Evolutionary conservation across 2,329 filamentous ascomycete genomes (phyloP).

Genomic region (Teratosphaeria zuluensis): DNA sequence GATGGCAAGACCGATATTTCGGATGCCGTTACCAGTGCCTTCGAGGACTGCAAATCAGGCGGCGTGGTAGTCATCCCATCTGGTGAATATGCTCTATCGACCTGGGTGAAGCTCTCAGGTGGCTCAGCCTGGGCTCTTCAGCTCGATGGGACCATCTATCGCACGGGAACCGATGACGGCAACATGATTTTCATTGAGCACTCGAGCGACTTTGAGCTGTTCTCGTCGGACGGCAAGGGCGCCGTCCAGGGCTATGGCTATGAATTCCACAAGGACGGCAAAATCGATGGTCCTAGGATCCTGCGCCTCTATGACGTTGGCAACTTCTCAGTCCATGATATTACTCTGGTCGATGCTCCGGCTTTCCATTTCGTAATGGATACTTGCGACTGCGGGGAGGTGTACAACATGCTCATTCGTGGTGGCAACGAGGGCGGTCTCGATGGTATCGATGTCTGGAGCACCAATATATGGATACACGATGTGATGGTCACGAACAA

Average conservation of each 20-base stretch:
- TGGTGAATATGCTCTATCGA: conserved; percentile 42
- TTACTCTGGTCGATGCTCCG: conserved; percentile 41
- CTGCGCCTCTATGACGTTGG: conserved; percentile 36
- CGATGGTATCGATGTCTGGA: conserved; percentile 48
- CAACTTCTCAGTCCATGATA: conserved; percentile 42
- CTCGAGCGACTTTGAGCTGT: conserved; percentile 44
- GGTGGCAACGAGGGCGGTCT: conserved; percentile 44
- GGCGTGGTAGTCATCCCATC: conserved; percentile 42
- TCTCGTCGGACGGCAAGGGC: conserved; percentile 42
- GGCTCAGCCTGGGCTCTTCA: conserved; percentile 43
- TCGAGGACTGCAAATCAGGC: conserved; percentile 41
- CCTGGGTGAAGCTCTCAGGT: conserved; percentile 40
- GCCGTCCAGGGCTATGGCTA: conserved; percentile 46
- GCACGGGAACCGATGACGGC: conserved; percentile 39
- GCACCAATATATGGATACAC: conserved; percentile 48
- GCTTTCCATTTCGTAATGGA: conserved; percentile 43
- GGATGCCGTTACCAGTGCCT: conserved; percentile 39
- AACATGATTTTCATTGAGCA: conserved; percentile 47
- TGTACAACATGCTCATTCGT: conserved; percentile 48
- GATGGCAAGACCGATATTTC: conserved; percentile 45
- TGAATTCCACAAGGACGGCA: conserved; percentile 35
- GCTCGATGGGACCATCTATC: conserved; percentile 44
- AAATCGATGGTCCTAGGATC: conserved; percentile 34
- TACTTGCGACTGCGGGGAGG: conserved; percentile 42
- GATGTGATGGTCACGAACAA: conserved; percentile 54